Conservation (phyloP, 2,329 filamentous ascomycete species). For the Nothophoma quercina region DNA sequence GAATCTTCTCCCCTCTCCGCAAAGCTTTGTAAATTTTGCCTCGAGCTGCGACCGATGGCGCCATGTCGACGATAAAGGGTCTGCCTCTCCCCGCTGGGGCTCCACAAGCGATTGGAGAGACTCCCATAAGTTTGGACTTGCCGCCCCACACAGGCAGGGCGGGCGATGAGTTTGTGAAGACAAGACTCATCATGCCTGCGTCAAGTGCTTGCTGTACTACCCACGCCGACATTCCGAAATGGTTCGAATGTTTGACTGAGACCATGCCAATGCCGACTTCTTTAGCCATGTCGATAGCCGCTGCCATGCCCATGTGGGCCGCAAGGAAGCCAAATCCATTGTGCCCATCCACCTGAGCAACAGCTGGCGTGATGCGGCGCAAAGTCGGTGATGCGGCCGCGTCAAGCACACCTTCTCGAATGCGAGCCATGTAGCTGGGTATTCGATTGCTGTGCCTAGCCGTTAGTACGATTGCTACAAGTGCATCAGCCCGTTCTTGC, state of each 20-base stretch:
- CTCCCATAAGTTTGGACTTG: slow-evolving; percentile 72
- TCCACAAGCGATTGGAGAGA: slow-evolving; percentile 77
- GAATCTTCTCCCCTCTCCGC: slow-evolving; percentile 73
- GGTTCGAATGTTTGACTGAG: slow-evolving; percentile 77
- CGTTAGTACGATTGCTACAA: slow-evolving; percentile 6
- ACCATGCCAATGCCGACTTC: slow-evolving; percentile 77
- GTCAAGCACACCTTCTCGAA: slow-evolving; percentile 74
- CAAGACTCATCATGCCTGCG: slow-evolving; percentile 68
- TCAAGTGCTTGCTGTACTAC: slow-evolving; percentile 79
- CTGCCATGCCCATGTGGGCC: slow-evolving; percentile 70
- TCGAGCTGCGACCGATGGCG: slow-evolving; percentile 72
- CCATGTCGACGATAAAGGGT: slow-evolving; percentile 80
- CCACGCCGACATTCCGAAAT: slow-evolving; percentile 86
- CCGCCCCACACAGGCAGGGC: slow-evolving; percentile 77
- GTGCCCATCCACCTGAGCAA: slow-evolving; percentile 70
- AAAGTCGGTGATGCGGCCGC: slow-evolving; percentile 66
- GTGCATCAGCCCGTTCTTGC: slow-evolving; percentile 1
- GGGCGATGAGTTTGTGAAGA: slow-evolving; percentile 69
- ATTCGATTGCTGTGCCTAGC: slow-evolving; percentile 64
- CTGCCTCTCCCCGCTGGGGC: slow-evolving; percentile 68
- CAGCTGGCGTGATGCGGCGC: slow-evolving; percentile 71
- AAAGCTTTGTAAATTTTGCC: slow-evolving; percentile 77
- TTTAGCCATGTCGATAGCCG: slow-evolving; percentile 71
- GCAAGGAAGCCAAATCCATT: slow-evolving; percentile 81
- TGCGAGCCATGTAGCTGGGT: slow-evolving; percentile 77